These are phyloP conservation scores for Gamsiella multidivaricata DNA, from an alignment of 192 early-diverging fungal species.

Conservation along the genomic window DNA sequence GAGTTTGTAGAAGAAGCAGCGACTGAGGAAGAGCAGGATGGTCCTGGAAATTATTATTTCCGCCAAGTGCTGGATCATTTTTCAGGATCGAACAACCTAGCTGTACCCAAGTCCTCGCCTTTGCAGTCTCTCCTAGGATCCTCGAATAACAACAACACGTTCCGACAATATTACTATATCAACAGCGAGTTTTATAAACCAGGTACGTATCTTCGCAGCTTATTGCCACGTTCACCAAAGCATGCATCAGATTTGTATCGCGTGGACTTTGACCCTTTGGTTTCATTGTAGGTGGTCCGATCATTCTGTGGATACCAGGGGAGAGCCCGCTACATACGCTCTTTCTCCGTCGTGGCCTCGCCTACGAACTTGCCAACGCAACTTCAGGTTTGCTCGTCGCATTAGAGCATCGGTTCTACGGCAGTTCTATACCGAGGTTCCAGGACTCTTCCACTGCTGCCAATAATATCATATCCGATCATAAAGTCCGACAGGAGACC, in stretches of 20 bases:
- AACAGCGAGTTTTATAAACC: conserved; percentile 44
- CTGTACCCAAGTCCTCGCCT: background rate
- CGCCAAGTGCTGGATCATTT: conserved; percentile 31
- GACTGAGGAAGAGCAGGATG: conserved; percentile 3
- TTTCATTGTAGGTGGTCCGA: conserved; percentile 47
- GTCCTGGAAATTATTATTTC: conserved; percentile 21
- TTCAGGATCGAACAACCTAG: too few species aligned
- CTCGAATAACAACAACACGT: background rate
- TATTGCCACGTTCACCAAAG: background rate
- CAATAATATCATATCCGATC: background rate
- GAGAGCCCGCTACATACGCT: conserved; percentile 39
- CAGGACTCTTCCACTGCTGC: conserved; percentile 2
- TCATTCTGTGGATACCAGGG: conserved; percentile 44
- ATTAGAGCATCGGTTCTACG: conserved; percentile 78
- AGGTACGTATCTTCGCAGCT: conserved; percentile 6
- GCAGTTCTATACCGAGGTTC: conserved; percentile 60
- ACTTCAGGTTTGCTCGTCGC: conserved; percentile 68
- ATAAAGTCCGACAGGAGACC: background rate
- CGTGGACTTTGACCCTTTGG: too few species aligned
- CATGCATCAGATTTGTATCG: background rate
- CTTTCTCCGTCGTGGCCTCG: conserved; percentile 28
- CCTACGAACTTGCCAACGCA: conserved; percentile 63
- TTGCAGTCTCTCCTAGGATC: background rate
- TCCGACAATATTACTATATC: conserved; percentile 40
- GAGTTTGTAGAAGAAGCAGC: background rate